Percentiles rank a stretch among this genome's conserved stretches.
These are phyloP conservation scores for Anthoceros angustus DNA, from an alignment of 225 moss, liverwort and hornwort species.

Conservation along the genomic window DNA sequence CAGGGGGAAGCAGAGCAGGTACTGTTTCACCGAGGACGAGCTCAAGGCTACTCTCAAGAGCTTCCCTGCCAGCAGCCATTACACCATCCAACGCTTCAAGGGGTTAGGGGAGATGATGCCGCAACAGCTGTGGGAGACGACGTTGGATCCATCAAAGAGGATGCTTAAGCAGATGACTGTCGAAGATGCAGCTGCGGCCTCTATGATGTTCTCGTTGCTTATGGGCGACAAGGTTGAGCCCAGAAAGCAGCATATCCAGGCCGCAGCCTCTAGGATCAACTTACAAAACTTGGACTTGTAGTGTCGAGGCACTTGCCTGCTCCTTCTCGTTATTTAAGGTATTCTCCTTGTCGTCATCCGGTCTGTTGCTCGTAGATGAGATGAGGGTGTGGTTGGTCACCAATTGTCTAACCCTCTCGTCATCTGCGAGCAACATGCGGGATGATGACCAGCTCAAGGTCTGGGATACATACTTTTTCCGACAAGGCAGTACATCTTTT, in stretches of 20 bases:
- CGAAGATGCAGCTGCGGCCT: conserved; percentile 77
- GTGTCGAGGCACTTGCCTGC: neutral
- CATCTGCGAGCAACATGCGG: too few species aligned
- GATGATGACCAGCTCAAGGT: too few species aligned
- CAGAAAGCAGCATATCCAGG: conserved; percentile 63
- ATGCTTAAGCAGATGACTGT: conserved; percentile 84
- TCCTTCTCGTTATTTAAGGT: too few species aligned
- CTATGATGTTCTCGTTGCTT: conserved; percentile 68
- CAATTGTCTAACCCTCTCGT: too few species aligned
- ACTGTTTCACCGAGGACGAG: conserved; percentile 71
- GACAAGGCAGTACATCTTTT: too few species aligned
- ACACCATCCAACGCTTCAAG: conserved; percentile 88
- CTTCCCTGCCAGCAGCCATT: conserved; percentile 58
- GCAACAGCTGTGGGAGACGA: conserved; percentile 86
- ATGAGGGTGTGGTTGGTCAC: too few species aligned
- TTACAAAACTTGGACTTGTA: neutral
- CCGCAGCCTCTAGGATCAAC: conserved; percentile 29
- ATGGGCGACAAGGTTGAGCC: conserved; percentile 97
- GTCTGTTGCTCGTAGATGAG: too few species aligned
- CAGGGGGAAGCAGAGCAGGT: conserved; percentile 68
- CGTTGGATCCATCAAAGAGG: conserved; percentile 70
- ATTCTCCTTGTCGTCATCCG: too few species aligned
- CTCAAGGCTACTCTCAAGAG: conserved; percentile 34
- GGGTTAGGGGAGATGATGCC: conserved; percentile 99
- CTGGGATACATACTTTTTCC: too few species aligned